Conservation (phyloP, 2,329 filamentous ascomycete genomes). For the Lecanicillium sp. region DNA sequence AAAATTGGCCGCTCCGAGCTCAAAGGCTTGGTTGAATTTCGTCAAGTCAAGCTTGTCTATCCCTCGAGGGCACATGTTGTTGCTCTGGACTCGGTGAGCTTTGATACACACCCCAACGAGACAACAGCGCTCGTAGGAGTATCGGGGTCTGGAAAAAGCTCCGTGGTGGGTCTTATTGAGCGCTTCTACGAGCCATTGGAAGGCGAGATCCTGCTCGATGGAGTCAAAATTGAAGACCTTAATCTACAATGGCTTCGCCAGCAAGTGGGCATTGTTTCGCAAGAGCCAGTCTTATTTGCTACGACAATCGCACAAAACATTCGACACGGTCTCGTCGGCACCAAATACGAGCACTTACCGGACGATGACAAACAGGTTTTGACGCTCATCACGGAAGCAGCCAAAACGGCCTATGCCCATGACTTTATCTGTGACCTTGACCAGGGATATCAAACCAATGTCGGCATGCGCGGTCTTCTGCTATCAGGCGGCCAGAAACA, state of each 20-base stretch:
- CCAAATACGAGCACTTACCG: constrained; percentile 40
- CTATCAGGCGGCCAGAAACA: constrained; percentile 79
- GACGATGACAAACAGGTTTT: constrained; percentile 46
- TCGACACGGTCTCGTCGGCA: constrained; percentile 46
- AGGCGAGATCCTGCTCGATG: constrained; percentile 23
- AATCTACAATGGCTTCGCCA: constrained; percentile 33
- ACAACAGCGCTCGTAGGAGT: constrained; percentile 45
- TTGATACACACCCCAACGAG: constrained; percentile 30
- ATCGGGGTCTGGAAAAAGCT: constrained; percentile 44
- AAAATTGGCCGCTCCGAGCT: constrained; percentile 12
- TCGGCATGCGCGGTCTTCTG: constrained; percentile 70
- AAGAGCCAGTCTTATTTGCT: constrained; percentile 45
- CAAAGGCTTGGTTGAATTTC: constrained; percentile 31
- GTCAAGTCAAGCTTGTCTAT: constrained; percentile 38
- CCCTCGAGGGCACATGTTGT: constrained; percentile 37
- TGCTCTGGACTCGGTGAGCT: constrained; percentile 26
- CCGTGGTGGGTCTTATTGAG: constrained; percentile 39
- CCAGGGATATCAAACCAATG: constrained; percentile 61
- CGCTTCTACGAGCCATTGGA: constrained; percentile 35
- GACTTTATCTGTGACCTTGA: constrained; percentile 55
- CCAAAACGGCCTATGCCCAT: constrained; percentile 58
- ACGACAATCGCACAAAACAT: constrained; percentile 49
- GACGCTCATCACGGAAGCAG: constrained; percentile 53
- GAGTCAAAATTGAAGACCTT: constrained; percentile 30
- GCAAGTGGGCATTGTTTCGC: constrained; percentile 41